Evolutionary conservation across 2,329 filamentous ascomycete species (phyloP).

Genomic region (Ascomycota sp.): DNA sequence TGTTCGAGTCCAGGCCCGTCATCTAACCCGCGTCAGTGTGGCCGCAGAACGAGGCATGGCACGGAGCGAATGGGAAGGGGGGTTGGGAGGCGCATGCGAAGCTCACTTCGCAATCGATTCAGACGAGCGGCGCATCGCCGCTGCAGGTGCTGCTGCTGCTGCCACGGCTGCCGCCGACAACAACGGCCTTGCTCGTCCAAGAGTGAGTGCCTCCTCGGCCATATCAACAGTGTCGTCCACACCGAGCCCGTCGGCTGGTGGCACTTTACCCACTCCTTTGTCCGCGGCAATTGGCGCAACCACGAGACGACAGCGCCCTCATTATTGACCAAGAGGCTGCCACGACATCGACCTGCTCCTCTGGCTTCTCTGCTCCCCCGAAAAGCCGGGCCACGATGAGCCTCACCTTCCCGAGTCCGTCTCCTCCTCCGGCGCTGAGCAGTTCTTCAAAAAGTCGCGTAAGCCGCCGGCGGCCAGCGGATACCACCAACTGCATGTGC

Average conservation of each 20-base stretch:
- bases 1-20: constrained; percentile 51
- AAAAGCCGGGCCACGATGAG: constrained; percentile 18
- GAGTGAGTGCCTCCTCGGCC: constrained; percentile 62
- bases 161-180: not conserved
- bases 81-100: no score
- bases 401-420: constrained; percentile 59
- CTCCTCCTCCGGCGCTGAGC: constrained; percentile 55
- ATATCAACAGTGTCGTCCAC: constrained; percentile 71
- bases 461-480: constrained; percentile 59
- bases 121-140: constrained; percentile 46
- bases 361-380: constrained; percentile 70
- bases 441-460: constrained; percentile 53
- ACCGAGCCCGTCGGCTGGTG: constrained; percentile 92
- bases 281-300: constrained; percentile 84
- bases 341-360: constrained; percentile 88
- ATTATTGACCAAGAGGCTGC: constrained; percentile 81
- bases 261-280: constrained; percentile 84
- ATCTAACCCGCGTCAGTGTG: constrained; percentile 53
- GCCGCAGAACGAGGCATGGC: no score
- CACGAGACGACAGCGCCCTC: constrained; percentile 58
- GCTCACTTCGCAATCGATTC: constrained; percentile 55
- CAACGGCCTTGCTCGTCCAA: no score
- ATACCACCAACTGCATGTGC: constrained; percentile 68
- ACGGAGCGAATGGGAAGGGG: not conserved
- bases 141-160: not conserved